Evolutionary conservation across 306 rosid genomes (phyloP), one percentile per base, ranked within the genome.

Genomic region (Rubus idaeus): DNA sequence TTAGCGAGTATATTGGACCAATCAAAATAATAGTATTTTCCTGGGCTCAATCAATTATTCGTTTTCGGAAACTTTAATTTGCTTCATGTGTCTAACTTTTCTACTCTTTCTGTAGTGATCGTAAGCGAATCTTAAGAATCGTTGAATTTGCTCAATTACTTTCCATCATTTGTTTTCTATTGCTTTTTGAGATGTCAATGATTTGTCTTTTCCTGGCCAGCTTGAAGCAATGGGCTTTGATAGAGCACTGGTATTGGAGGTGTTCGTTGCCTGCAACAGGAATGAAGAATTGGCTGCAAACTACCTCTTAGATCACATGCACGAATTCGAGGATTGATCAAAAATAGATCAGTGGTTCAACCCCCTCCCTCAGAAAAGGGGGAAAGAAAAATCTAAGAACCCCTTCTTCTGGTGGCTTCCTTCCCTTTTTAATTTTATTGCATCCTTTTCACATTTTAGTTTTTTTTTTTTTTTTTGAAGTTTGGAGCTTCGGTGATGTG

Each of bases 181-280:
- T 10, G 21, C 26, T 47, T 17, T 18, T 10, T n/a, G 37, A 71
- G 63, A 40, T 12, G 39, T 61, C 18, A 11, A 10, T 55, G 20
- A 37, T 61, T 61, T 16, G 21, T 77, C 44, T 13, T 68, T 55
- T 81, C 9, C 61, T 60, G 5, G 7, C 42, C 91, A 94, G 98
- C 97, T 94, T 47, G 98, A 94, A 83, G 98, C 91, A 74, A 83
- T 94, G 94, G 98, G 98, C 10, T 94, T 94, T 49, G 97, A 90
- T 80, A 86, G 96, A 70, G 93, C 89, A 4, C 66, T 78, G 8
- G 98, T 94, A 11, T 83, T 94, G 90, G 97, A 94, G 88, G 98
- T 90, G 51, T 94, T 70, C 83, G 89, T 94, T 9, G 94, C 98
- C 0, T 94, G 97, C 81, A 91, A 94, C 96, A 94, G 89, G 79